Percentiles rank a stretch among this genome's conserved stretches.
These are phyloP conservation scores for Candida broadrunensis DNA, from an alignment of 805 yeast genomes.

Conservation along the genomic window DNA sequence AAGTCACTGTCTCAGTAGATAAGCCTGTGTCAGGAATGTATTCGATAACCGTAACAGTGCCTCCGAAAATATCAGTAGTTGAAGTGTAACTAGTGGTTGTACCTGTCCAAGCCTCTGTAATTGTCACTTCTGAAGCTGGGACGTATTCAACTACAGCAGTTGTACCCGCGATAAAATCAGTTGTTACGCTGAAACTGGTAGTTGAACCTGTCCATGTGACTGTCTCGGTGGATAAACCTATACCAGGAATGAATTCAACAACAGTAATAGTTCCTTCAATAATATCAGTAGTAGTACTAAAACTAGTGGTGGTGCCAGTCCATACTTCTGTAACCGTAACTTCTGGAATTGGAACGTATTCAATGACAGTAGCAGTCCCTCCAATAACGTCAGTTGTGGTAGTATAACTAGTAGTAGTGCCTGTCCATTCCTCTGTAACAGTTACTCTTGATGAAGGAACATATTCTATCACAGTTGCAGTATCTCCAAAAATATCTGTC, in stretches of 20 bases:
- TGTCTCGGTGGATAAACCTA: background rate
- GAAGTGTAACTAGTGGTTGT: background rate
- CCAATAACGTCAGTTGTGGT: background rate
- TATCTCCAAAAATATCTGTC: background rate
- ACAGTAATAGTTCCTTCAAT: background rate
- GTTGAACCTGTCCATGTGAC: background rate
- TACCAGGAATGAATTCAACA: background rate
- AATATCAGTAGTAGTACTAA: background rate
- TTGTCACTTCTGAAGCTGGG: background rate
- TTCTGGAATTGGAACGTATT: background rate
- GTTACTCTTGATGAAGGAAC: background rate
- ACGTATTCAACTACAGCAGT: background rate
- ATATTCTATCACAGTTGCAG: background rate
- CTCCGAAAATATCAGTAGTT: background rate
- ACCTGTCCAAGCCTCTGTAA: conserved; percentile 1
- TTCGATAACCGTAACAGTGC: background rate
- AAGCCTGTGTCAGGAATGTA: background rate
- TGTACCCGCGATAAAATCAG: background rate
- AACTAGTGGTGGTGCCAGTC: background rate
- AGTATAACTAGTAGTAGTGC: background rate
- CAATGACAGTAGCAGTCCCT: background rate
- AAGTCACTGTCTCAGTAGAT: conserved; percentile 1
- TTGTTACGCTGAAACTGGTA: background rate
- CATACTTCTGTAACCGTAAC: background rate
- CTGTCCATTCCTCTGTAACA: background rate